Evolutionary conservation across 176 grass and related monocot genomes (phyloP), one percentile per base, ranked within the genome.

Genomic region (Musa itinerans): DNA sequence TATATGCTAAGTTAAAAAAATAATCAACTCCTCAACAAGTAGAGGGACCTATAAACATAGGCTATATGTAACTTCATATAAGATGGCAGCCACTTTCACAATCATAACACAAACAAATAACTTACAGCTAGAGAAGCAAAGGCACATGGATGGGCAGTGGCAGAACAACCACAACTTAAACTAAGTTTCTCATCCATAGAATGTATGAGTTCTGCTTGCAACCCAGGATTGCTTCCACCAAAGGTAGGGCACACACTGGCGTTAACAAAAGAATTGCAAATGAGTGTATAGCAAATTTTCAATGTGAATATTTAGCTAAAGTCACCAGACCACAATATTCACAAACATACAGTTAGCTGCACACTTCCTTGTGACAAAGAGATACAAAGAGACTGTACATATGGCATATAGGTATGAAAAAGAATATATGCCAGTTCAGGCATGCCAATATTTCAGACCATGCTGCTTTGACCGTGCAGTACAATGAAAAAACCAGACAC

Each of bases 41-140:
- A 27, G 29, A 8, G 56, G 15, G 12, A 52, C 11, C 24, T 21
- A 26, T 61, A 7, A 9, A n/a, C 57, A 61, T 61, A 9, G 9
- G 19, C 19, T 61, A n/a, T 9, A 61, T 17, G n/a, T 4, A 61
- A n/a, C 17, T n/a, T 68, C 25, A 16, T 50, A 51, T 52, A 50
- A 70, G 68, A 70, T 9, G 9, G 9, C 43, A 70, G n/a, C 43
- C 19, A 70, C 34, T 50, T 68, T 68, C 27, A 68, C 1, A 43
- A 68, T 26, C 10, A 15, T 14, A 34, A 63, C 1, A 0, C 1
- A 69, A 3, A 1, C 22, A 72, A 22, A 27, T 53, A n/a, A 80
- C 89, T 74, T 10, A 92, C 89, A 76, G 86, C 85, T 61, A 92
- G 10, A 10, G 89, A 86, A 13, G 89, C 81, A 16, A 88, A 86